Conservation (phyloP, 306 rosid genomes). For the Adenanthera pavonina region DNA sequence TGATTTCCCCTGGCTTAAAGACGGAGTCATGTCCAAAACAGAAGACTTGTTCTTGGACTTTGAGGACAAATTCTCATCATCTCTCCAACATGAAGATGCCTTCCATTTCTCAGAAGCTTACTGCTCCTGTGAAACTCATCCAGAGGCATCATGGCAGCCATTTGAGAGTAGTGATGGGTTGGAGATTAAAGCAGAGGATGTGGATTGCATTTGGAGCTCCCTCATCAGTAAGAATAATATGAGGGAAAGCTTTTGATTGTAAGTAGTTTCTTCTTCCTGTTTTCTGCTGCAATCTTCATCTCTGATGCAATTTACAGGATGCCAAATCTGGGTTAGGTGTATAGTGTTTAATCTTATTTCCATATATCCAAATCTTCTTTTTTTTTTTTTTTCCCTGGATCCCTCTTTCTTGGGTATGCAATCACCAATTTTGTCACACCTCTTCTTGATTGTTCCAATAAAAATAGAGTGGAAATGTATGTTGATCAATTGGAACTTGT, state of each 20-base stretch:
- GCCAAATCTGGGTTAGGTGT: conserved; percentile 23
- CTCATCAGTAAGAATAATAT: conserved; percentile 39
- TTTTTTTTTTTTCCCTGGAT: not conserved
- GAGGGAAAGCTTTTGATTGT: conserved; percentile 34
- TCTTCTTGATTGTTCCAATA: conserved; percentile 30
- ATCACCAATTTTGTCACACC: conserved; percentile 34
- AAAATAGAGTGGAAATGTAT: conserved; percentile 34
- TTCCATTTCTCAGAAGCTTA: conserved; percentile 48
- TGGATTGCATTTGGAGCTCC: conserved; percentile 68
- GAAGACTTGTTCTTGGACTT: conserved; percentile 56
- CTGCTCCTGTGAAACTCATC: conserved; percentile 42
- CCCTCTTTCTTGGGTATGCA: conserved; percentile 23
- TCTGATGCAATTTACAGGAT: conserved; percentile 19
- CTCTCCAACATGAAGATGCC: conserved; percentile 38
- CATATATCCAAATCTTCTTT: not conserved
- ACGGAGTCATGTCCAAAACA: conserved; percentile 65
- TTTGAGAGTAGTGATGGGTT: conserved; percentile 50
- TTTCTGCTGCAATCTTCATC: conserved; percentile 26
- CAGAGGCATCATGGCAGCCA: conserved; percentile 42
- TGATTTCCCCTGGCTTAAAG: conserved; percentile 96
- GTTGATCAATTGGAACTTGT: conserved; percentile 30
- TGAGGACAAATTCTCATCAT: conserved; percentile 66
- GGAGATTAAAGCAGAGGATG: conserved; percentile 52
- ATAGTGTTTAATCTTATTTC: conserved; percentile 11
- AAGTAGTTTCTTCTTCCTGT: not conserved